Base-by-base conservation (phyloP, 2,329 filamentous ascomycete species). In the Penicillium brasilianum region DNA sequence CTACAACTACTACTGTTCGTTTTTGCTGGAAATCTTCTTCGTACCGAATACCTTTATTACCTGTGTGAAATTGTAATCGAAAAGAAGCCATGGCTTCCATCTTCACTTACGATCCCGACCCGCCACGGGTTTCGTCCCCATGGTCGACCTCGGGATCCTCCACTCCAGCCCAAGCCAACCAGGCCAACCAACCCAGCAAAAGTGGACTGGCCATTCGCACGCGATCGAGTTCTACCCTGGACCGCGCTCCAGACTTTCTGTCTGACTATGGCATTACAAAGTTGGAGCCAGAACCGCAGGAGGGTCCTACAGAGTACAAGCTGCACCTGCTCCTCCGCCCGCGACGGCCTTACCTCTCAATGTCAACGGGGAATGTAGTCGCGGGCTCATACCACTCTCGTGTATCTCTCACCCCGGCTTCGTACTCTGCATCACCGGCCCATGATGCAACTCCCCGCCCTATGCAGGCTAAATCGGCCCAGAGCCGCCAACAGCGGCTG, bases 281-380 rank as follows among this genome's bases (percentile, higher is more conserved):
- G 71, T 81, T 99, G 16, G 89, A 93, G 65, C 89, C 94, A 13
- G 95, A 99, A 76, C 94, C 94, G 6, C 93, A 98, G 73, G 90
- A 96, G 65, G 95, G 95, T 0, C 93, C 95, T 18, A 96, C 92
- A 0, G 95, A 99, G 78, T 99, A 99, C 80, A 99, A 99, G 77
- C 80, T 99, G 46, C 95, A 98, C 78, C 82, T 99, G 6, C 84
- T 98, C 7, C 81, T 97, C 55, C 88, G 93, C 37, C 88, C 90
- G 16, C 85, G 94, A 60, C 86, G 92, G 63, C 87, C 85, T 7
- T 96, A 93, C 75, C 84, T 83, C 37, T 85, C 84, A 34, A 89
- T 89, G 74, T 93, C 87, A 66, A 96, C 92, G 1, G 82, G 82
- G 11, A 77, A 77, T 41, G 76, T 83, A 57, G 78, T 84, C 16